Evolutionary conservation across 2,329 filamentous ascomycete species (phyloP), one percentile per base, ranked within the genome.

Genomic region (Kalmusia sp.): DNA sequence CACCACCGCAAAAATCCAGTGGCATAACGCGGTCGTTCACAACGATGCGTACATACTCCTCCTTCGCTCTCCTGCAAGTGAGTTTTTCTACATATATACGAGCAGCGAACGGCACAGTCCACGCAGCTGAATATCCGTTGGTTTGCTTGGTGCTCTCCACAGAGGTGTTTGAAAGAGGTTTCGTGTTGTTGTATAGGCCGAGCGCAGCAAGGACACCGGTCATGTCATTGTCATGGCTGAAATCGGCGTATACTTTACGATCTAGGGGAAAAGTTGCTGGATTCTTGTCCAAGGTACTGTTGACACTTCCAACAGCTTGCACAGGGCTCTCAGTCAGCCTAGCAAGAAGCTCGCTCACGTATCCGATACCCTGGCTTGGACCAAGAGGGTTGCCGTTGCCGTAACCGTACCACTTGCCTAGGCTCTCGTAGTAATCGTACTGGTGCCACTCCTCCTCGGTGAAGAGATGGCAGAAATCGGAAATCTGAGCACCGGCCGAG

Each of bases 201-300:
- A 97, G 69, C 0, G 92, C 91, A 4, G 86, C 86, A 68, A 90
- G 90, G 6, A 96, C 85, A 6, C 84, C 83, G 25, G 84, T 85
- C 86, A 97, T 92, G 68, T 89, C 87, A 72, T 96, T 96, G 75
- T 97, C 93, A 74, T 97, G 93, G 58, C 87, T 91, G 69, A 97
- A 96, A 74, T 97, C 93, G 0, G 91, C 92, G 67, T 96, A 97
- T 1, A 96, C 76, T 9, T 76, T 77, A 25, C 73, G 72, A 21
- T 75, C 81, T 0, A 96, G 77, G 0, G 93, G 92, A 66, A 96
- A 97, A 0, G 90, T 93, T 6, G 74, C 69, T 0, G 82, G 76
- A 52, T 86, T 80, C 4, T 77, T 77, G 70, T 96, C 90, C 0
- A 96, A 81, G 0, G 92, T 96, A 30, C 77, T 79, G 73, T 97